Evolutionary conservation across 1,139 yeast genomes (phyloP).

Genomic region (Nadsonia commutata): DNA sequence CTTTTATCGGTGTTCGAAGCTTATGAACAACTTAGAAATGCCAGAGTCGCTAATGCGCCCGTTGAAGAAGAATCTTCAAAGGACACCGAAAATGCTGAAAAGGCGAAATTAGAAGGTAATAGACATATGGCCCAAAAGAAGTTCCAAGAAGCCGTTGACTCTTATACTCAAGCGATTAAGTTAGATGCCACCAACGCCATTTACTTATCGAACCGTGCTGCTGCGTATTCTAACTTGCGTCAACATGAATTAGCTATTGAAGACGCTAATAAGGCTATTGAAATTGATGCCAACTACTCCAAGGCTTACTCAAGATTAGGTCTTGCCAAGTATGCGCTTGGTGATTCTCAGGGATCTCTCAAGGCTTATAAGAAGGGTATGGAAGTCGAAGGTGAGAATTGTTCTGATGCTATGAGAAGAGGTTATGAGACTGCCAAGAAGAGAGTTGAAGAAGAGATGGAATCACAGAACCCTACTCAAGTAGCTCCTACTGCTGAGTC

Average conservation of each 20-base stretch:
- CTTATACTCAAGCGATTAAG: slow-evolving; percentile 72
- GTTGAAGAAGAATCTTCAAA: slow-evolving; percentile 33
- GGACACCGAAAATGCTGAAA: slow-evolving; percentile 57
- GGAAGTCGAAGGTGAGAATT: slow-evolving; percentile 71
- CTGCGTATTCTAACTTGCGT: slow-evolving; percentile 74
- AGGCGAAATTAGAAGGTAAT: slow-evolving; percentile 79
- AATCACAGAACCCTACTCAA: slow-evolving; percentile 18
- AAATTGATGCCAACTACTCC: slow-evolving; percentile 63
- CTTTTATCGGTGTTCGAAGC: slow-evolving; percentile 19
- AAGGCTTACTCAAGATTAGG: slow-evolving; percentile 95
- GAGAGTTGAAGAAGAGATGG: slow-evolving; percentile 67
- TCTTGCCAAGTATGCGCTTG: slow-evolving; percentile 78
- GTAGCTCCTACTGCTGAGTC: slow-evolving; percentile 15
- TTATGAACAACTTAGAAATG: slow-evolving; percentile 9
- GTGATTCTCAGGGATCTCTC: slow-evolving; percentile 77
- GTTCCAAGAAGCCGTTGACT: slow-evolving; percentile 52
- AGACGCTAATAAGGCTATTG: slow-evolving; percentile 75
- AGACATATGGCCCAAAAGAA: slow-evolving; percentile 74
- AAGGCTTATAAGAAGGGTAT: slow-evolving; percentile 83
- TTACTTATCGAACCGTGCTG: slow-evolving; percentile 88
- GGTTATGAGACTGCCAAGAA: slow-evolving; percentile 89
- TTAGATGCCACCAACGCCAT: slow-evolving; percentile 63
- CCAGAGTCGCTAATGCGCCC: slow-evolving; percentile 14
- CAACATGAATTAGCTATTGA: slow-evolving; percentile 63
- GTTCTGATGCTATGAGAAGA: slow-evolving; percentile 80